phyloP scores from a whole-genome alignment of 495 filamentous ascomycete species.

The Aspergillus haitiensis region DNA sequence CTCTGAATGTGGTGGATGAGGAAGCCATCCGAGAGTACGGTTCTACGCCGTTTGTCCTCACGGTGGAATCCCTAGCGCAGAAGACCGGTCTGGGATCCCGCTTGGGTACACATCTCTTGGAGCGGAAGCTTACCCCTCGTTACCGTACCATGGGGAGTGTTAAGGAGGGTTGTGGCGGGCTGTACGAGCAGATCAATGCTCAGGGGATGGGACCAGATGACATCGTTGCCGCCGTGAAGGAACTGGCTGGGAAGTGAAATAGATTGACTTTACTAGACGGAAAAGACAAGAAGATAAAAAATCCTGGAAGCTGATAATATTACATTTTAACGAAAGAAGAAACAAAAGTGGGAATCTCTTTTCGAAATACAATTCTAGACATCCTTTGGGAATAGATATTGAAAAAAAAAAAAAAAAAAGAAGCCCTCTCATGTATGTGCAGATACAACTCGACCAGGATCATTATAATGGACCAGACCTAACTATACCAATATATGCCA shows the following conservation, averaged over 20 bases:
- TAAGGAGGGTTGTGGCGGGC: slow-evolving; percentile 41
- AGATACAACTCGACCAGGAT: no score
- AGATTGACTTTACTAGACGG: no score
- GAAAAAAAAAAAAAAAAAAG: no score
- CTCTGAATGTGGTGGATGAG: slow-evolving; percentile 42
- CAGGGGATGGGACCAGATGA: slow-evolving; percentile 41
- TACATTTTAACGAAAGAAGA: no score
- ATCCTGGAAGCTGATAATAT: no score
- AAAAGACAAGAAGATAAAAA: no score
- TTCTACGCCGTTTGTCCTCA: slow-evolving; percentile 36
- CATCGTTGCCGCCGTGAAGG: slow-evolving; percentile 29
- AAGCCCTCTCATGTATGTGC: no score
- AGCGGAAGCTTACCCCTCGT: slow-evolving; percentile 39
- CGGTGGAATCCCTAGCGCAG: slow-evolving; percentile 42
- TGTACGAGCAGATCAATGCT: slow-evolving; percentile 40
- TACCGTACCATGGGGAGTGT: slow-evolving; percentile 37
- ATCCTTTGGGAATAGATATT: no score
- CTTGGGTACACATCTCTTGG: slow-evolving; percentile 35
- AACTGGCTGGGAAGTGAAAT: slow-evolving; percentile 28
- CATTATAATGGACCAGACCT: no score
- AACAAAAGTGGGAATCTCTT: no score
- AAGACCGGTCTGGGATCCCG: slow-evolving; percentile 46
- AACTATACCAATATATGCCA: no score
- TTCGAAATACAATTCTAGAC: no score
- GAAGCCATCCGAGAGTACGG: slow-evolving; percentile 40